Percentiles rank a stretch among this genome's conserved stretches.
Evolutionary conservation across 1,139 yeast genomes (phyloP).

Genomic region (Taphrina deformans): DNA sequence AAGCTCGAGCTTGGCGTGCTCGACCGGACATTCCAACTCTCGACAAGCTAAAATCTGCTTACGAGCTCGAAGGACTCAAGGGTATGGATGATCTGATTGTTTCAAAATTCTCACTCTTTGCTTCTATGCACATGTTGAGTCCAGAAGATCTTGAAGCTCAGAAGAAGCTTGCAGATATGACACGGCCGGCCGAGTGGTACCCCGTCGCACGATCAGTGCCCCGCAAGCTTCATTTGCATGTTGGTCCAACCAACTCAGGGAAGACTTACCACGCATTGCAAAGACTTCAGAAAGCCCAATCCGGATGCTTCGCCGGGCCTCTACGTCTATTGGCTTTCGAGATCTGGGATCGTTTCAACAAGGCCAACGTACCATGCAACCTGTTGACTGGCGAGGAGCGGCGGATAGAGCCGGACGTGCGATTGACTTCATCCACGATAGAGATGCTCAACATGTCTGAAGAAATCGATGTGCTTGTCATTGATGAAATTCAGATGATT

Average conservation of each 20-base stretch:
- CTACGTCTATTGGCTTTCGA: slow-evolving; percentile 86
- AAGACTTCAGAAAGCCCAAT: slow-evolving; percentile 61
- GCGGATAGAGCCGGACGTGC: slow-evolving; percentile 67
- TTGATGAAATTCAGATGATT: slow-evolving; percentile 97
- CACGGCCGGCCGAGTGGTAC: slow-evolving; percentile 64
- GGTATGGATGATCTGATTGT: slow-evolving; percentile 26
- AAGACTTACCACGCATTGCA: slow-evolving; percentile 83
- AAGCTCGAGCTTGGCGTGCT: neutral
- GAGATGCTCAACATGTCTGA: slow-evolving; percentile 79
- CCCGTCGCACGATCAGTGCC: slow-evolving; percentile 81
- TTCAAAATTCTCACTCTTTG: slow-evolving; percentile 19
- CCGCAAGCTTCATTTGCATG: slow-evolving; percentile 80
- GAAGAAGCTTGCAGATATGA: slow-evolving; percentile 27
- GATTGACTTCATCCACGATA: slow-evolving; percentile 81
- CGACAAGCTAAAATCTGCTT: slow-evolving; percentile 10
- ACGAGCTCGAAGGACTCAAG: slow-evolving; percentile 9
- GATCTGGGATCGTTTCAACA: slow-evolving; percentile 74
- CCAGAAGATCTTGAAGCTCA: slow-evolving; percentile 24
- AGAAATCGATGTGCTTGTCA: slow-evolving; percentile 79
- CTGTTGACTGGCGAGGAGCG: slow-evolving; percentile 93
- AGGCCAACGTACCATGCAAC: slow-evolving; percentile 69
- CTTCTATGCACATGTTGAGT: slow-evolving; percentile 15
- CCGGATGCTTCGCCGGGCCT: slow-evolving; percentile 97
- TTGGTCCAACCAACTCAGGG: slow-evolving; percentile 98
- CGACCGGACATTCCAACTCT: slow-evolving; percentile 8